Evolutionary conservation across 768 basidiomycete species (phyloP).

Genomic region (Amanita rimosa): DNA sequence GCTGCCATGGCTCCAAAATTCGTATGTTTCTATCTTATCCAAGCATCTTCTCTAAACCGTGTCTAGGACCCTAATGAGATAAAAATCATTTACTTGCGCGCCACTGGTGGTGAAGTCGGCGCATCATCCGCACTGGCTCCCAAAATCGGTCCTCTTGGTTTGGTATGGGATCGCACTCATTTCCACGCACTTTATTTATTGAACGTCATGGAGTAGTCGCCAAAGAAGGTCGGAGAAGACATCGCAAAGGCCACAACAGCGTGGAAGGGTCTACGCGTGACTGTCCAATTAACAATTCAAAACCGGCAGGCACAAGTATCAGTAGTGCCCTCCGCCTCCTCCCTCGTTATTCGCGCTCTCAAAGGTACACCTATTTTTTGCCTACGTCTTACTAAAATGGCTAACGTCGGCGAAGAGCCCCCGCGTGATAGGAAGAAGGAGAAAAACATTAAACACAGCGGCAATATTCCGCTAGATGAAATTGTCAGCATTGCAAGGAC

Average conservation of each 20-base stretch:
- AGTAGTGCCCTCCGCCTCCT: slow-evolving; percentile 95
- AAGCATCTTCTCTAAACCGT: slow-evolving; percentile 3
- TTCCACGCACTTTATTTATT: neutral
- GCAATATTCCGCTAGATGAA: slow-evolving; percentile 90
- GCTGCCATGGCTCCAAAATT: slow-evolving; percentile 24
- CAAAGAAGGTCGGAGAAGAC: slow-evolving; percentile 99
- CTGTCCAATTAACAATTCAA: slow-evolving; percentile 98
- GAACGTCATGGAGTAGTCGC: slow-evolving; percentile 52
- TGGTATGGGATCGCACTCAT: slow-evolving; percentile 45
- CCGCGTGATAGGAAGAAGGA: slow-evolving; percentile 99
- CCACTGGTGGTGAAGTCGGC: slow-evolving; percentile 99
- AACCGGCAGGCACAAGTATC: slow-evolving; percentile 98
- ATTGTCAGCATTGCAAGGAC: slow-evolving; percentile 93
- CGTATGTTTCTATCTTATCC: slow-evolving; percentile 30
- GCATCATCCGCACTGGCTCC: slow-evolving; percentile 97
- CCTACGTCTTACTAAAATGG: slow-evolving; percentile 2
- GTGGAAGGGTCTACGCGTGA: slow-evolving; percentile 99
- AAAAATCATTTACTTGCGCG: slow-evolving; percentile 98
- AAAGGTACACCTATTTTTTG: slow-evolving; percentile 59
- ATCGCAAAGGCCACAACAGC: slow-evolving; percentile 97
- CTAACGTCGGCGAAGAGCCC: slow-evolving; percentile 52
- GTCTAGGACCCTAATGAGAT: slow-evolving; percentile 92
- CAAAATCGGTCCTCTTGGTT: slow-evolving; percentile 99
- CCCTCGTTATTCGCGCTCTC: slow-evolving; percentile 94
- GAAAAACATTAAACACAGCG: slow-evolving; percentile 99